Conservation (phyloP, 2,329 filamentous ascomycete species). For the Emydomyces testavorans region DNA sequence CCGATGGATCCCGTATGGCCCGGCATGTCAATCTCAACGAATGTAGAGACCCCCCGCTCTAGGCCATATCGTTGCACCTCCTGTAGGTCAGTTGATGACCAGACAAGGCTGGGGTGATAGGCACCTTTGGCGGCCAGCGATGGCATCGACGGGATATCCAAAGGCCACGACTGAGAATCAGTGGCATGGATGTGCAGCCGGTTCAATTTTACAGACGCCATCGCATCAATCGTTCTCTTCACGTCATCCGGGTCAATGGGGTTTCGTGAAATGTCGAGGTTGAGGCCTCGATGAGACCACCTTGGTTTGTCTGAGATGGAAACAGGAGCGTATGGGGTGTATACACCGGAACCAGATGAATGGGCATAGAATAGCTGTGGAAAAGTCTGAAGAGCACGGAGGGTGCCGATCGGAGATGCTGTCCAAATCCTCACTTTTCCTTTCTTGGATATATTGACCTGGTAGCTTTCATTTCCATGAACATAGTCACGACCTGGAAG, state of each 20-base stretch:
- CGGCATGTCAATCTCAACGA: conserved; percentile 70
- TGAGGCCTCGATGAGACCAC: conserved; percentile 66
- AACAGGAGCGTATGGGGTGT: conserved; percentile 61
- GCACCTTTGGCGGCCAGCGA: conserved; percentile 61
- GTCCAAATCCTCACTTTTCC: conserved; percentile 18
- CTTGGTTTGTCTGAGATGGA: conserved; percentile 59
- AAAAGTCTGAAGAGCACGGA: conserved; percentile 23
- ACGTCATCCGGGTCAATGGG: conserved; percentile 59
- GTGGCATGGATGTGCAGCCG: conserved; percentile 41
- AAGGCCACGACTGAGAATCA: conserved; percentile 46
- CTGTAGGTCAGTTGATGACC: conserved; percentile 53
- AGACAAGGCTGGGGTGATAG: conserved; percentile 56
- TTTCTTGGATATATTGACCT: conserved; percentile 17
- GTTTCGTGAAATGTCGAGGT: conserved; percentile 65
- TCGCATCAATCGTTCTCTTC: conserved; percentile 64
- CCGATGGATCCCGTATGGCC: conserved; percentile 62
- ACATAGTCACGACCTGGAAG: conserved; percentile 15
- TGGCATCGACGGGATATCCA: conserved; percentile 58
- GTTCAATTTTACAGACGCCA: conserved; percentile 41
- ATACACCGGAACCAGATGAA: conserved; percentile 32
- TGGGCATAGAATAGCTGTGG: conserved; percentile 24
- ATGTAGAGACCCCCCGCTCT: conserved; percentile 56
- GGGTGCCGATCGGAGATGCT: conserved; percentile 20
- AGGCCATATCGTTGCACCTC: conserved; percentile 60
- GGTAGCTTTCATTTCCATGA: conserved; percentile 21